Conservation (phyloP, 2,329 filamentous ascomycete genomes). For the Paecilomyces sp. region DNA sequence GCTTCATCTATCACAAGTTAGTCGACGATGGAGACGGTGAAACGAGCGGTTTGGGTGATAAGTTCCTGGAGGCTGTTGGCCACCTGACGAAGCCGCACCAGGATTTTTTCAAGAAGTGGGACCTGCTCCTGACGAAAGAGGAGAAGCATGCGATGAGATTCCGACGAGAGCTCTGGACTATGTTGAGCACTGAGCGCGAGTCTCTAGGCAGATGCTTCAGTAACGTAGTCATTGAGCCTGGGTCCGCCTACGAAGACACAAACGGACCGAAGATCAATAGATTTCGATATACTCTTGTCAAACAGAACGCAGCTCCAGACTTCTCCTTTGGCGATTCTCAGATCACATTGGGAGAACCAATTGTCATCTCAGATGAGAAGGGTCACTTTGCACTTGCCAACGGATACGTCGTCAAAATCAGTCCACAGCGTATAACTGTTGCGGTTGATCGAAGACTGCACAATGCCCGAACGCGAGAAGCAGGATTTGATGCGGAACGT, state of each 20-base stretch:
- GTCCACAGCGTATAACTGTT: slow-evolving; percentile 70
- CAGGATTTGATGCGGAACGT: slow-evolving; percentile 64
- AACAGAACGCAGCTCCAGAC: slow-evolving; percentile 51
- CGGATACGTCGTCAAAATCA: slow-evolving; percentile 76
- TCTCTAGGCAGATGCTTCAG: slow-evolving; percentile 84
- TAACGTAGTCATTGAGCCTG: slow-evolving; percentile 75
- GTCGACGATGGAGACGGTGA: slow-evolving; percentile 77
- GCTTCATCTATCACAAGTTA: slow-evolving; percentile 89
- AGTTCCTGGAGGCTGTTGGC: slow-evolving; percentile 72
- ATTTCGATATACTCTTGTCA: slow-evolving; percentile 78
- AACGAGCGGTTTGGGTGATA: slow-evolving; percentile 69
- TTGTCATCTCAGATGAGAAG: slow-evolving; percentile 92
- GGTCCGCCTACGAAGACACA: slow-evolving; percentile 62
- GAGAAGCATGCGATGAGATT: slow-evolving; percentile 85
- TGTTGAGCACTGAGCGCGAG: slow-evolving; percentile 83
- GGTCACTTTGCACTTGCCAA: slow-evolving; percentile 93
- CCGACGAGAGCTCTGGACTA: slow-evolving; percentile 88
- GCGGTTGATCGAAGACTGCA: slow-evolving; percentile 86
- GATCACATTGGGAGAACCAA: slow-evolving; percentile 75
- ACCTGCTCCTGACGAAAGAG: slow-evolving; percentile 84
- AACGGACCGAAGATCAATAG: slow-evolving; percentile 80
- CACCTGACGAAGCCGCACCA: slow-evolving; percentile 69
- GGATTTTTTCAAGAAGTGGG: slow-evolving; percentile 91
- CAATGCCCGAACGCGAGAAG: slow-evolving; percentile 68
- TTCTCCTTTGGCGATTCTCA: slow-evolving; percentile 93